These are phyloP conservation scores for Daphne laureola DNA, from an alignment of 441 rosid species.

Conservation along the genomic window DNA sequence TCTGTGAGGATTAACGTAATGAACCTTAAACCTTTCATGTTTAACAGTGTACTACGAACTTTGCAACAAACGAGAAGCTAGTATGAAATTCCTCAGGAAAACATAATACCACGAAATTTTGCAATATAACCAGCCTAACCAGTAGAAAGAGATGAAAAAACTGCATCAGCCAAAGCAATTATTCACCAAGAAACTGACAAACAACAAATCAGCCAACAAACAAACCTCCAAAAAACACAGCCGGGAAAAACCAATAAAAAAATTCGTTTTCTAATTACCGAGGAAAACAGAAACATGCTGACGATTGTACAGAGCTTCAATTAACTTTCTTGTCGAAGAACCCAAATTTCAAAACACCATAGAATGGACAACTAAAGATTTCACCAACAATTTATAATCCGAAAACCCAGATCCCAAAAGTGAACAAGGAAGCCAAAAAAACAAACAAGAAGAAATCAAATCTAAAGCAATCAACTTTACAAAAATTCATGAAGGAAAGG, in stretches of 20 bases:
- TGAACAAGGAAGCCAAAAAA: conserved; percentile 1
- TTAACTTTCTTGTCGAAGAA: background rate
- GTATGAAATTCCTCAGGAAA: no score
- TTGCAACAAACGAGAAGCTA: no score
- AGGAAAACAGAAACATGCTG: no score
- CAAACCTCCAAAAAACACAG: background rate
- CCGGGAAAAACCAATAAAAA: no score
- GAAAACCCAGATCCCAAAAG: conserved; percentile 23
- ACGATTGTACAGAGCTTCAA: no score
- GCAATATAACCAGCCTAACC: background rate
- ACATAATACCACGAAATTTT: no score
- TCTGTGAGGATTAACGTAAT: no score
- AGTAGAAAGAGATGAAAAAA: no score
- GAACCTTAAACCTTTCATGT: background rate
- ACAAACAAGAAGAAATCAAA: conserved; percentile 9
- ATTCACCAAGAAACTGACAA: no score
- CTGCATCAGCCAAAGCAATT: no score
- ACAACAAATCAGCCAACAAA: no score
- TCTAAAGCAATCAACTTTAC: conserved; percentile 9
- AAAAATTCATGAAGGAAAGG: background rate
- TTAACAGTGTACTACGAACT: background rate
- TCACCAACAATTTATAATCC: conserved; percentile 1
- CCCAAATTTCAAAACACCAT: background rate
- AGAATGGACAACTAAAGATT: background rate
- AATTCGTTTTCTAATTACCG: no score